These are phyloP conservation scores for Aspergillus terreus DNA, from an alignment of 2,329 filamentous ascomycete genomes.

Conservation along the genomic window DNA sequence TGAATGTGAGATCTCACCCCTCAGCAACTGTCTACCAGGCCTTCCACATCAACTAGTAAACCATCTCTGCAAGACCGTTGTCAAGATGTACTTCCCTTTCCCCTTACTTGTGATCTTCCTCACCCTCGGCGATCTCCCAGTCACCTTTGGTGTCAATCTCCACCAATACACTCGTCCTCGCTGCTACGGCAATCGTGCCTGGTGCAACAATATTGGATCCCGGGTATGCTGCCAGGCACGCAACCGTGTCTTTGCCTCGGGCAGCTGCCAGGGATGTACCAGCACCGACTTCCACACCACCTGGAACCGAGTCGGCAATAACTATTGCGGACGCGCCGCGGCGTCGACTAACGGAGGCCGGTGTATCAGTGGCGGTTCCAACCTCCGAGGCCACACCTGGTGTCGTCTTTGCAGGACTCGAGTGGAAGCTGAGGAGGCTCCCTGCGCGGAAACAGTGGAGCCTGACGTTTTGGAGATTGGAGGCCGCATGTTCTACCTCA, in stretches of 20 bases:
- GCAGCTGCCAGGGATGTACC: not conserved
- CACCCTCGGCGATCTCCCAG: not conserved
- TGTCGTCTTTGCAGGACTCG: not conserved
- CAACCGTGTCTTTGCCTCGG: not conserved
- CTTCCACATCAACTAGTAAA: too few relatives aligned
- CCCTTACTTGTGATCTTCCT: not conserved
- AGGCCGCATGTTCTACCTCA: not conserved
- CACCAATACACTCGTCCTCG: not conserved
- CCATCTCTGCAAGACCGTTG: too few relatives aligned
- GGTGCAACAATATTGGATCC: not conserved
- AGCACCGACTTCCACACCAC: not conserved
- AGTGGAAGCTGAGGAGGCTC: not conserved
- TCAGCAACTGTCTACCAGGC: too few relatives aligned
- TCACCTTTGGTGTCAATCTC: not conserved
- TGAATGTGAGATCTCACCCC: too few relatives aligned
- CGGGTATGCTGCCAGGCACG: not conserved
- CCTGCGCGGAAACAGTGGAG: not conserved
- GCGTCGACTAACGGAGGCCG: not conserved
- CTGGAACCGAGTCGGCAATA: not conserved
- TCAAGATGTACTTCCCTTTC: not conserved
- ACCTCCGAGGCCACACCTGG: not conserved
- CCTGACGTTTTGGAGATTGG: not conserved
- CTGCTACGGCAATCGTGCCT: not conserved
- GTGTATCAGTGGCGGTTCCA: not conserved
- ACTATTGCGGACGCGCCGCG: not conserved